These are phyloP conservation scores for Alternaria rosae DNA, from an alignment of 2,329 filamentous ascomycete species.

Conservation along the genomic window DNA sequence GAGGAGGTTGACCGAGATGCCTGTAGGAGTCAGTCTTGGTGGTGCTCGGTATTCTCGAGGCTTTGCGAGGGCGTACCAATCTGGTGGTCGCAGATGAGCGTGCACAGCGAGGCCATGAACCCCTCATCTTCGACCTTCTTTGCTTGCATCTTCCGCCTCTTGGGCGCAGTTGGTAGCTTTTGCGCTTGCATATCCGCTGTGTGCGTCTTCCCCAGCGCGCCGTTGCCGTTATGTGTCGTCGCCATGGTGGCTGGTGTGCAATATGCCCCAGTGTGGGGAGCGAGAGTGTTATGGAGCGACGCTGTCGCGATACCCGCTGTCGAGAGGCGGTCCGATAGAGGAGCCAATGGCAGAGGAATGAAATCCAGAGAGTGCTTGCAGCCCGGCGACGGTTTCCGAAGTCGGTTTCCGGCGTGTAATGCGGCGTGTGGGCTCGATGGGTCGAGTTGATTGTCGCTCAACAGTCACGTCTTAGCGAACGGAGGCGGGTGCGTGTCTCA, in stretches of 20 bases:
- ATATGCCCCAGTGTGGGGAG: neutral
- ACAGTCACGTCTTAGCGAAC: conserved; percentile 17
- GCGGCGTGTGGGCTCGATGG: neutral
- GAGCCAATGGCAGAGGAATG: neutral
- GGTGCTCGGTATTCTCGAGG: neutral
- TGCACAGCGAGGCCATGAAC: conserved; percentile 66
- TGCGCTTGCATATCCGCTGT: conserved; percentile 17
- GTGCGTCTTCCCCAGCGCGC: conserved; percentile 13
- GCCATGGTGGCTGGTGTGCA: conserved; percentile 25
- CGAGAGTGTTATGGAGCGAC: neutral
- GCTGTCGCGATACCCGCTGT: conserved; percentile 4
- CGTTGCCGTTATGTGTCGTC: conserved; percentile 21
- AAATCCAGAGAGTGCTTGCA: neutral
- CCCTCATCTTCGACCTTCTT: conserved; percentile 69
- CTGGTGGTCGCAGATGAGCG: conserved; percentile 80
- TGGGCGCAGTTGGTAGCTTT: conserved; percentile 19
- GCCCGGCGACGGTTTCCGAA: neutral
- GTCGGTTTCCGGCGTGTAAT: neutral
- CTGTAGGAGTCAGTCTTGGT: conserved; percentile 53
- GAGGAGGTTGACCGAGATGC: conserved; percentile 84
- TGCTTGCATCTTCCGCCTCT: conserved; percentile 24
- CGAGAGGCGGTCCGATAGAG: neutral
- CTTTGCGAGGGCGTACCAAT: conserved; percentile 66
- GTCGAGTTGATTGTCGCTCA: neutral
- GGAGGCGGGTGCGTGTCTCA: conserved; percentile 24